These are phyloP conservation scores for Psilocybe cubensis DNA, from an alignment of 768 basidiomycete species.

Conservation along the genomic window DNA sequence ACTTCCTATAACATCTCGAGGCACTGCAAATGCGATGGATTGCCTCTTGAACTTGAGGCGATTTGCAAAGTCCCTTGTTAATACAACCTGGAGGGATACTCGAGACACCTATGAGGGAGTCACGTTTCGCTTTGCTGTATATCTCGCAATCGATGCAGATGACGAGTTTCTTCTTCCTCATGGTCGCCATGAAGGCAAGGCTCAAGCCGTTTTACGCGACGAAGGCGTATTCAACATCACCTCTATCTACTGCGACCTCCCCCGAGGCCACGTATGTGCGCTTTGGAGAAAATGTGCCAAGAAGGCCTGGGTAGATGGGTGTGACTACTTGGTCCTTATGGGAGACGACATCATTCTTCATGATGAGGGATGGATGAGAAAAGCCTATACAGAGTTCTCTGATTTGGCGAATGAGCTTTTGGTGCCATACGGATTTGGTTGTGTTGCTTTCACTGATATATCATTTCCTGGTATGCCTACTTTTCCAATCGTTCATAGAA, in stretches of 20 bases:
- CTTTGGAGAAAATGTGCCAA: conserved; percentile 57
- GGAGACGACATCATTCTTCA: conserved; percentile 57
- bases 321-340: conserved; percentile 55
- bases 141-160: conserved; percentile 56
- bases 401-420: conserved; percentile 29
- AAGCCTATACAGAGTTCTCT: conserved; percentile 41
- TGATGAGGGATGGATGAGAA: conserved; percentile 57
- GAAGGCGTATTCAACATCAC: conserved; percentile 40
- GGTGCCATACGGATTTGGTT: conserved; percentile 53
- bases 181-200: conserved; percentile 20
- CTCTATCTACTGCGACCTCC: conserved; percentile 40
- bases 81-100: conserved; percentile 49
- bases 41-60: conserved; percentile 44
- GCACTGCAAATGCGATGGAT: conserved; percentile 30
- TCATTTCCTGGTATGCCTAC: conserved; percentile 66
- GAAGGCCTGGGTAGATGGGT: conserved; percentile 48
- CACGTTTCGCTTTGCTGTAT: conserved; percentile 43
- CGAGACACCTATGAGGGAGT: conserved; percentile 24
- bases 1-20: conserved; percentile 61
- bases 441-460: conserved; percentile 58
- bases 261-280: conserved; percentile 51
- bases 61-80: conserved; percentile 47
- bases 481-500: conserved; percentile 59
- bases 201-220: conserved; percentile 37
- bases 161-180: conserved; percentile 40